Conservation (phyloP, 2,329 filamentous ascomycete genomes). For the Hypomyces rosellus region DNA sequence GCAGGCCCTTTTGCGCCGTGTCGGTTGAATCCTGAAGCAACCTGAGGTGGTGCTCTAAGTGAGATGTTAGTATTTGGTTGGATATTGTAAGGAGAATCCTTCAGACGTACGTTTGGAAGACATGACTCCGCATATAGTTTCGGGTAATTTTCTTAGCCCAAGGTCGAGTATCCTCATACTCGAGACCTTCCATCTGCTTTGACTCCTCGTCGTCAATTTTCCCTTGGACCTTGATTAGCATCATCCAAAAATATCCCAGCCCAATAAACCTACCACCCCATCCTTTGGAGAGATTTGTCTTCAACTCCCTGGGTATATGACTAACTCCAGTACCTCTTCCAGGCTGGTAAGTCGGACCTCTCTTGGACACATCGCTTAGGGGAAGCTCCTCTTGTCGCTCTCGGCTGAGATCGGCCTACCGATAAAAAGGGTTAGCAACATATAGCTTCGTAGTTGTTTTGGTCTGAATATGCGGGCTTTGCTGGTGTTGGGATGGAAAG, state of each 20-base stretch:
- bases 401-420: slow-evolving; percentile 19
- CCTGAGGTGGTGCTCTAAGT: slow-evolving; percentile 12
- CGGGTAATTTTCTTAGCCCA: slow-evolving; percentile 15
- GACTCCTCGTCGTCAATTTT: slow-evolving; percentile 18
- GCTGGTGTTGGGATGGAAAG: too few species aligned
- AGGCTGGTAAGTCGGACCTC: slow-evolving; percentile 14
- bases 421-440: neutral
- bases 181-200: slow-evolving; percentile 17
- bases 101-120: slow-evolving; percentile 9
- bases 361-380: slow-evolving; percentile 12
- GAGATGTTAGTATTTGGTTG: neutral
- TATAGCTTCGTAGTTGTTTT: too few species aligned
- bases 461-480: too few species aligned
- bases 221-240: slow-evolving; percentile 10
- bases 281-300: slow-evolving; percentile 10
- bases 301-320: slow-evolving; percentile 12
- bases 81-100: neutral
- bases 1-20: neutral
- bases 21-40: slow-evolving; percentile 2
- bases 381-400: slow-evolving; percentile 18
- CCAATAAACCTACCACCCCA: slow-evolving; percentile 16
- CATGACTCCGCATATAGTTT: slow-evolving; percentile 8
- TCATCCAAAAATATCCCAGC: too few species aligned
- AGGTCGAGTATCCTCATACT: slow-evolving; percentile 15
- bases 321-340: slow-evolving; percentile 2